These are phyloP conservation scores for Leishmania martiniquensis DNA, from an alignment of 208 protist species.

Conservation along the genomic window DNA sequence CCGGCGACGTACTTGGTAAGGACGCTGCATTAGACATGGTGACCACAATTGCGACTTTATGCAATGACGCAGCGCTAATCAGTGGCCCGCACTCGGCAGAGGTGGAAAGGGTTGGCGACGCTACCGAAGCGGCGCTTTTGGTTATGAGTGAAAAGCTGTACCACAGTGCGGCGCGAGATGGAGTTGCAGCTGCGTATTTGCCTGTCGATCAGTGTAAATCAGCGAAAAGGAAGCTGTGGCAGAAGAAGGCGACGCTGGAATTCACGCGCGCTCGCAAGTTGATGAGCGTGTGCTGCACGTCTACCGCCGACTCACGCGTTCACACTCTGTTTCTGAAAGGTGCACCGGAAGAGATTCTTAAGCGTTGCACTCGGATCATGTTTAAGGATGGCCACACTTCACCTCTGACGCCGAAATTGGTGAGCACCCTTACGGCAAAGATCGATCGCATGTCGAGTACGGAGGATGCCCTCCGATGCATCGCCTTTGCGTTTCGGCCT, in stretches of 20 bases:
- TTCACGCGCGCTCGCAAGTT: constrained; percentile 96
- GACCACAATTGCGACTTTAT: constrained; percentile 61
- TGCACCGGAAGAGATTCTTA: constrained; percentile 94
- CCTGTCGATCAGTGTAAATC: constrained; percentile 38
- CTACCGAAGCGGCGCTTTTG: constrained; percentile 92
- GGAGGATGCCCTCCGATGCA: constrained; percentile 73
- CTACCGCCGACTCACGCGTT: constrained; percentile 1
- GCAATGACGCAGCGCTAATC: constrained; percentile 81
- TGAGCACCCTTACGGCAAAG: constrained; percentile 35
- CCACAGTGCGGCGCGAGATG: constrained; percentile 5
- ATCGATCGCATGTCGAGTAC: constrained; percentile 60
- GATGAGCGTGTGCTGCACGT: constrained; percentile 92
- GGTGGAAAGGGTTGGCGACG: constrained; percentile 85
- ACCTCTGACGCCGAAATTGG: constrained; percentile 33
- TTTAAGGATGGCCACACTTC: constrained; percentile 51
- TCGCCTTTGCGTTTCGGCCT: constrained; percentile 81
- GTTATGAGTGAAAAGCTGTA: constrained; percentile 93
- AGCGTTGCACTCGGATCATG: constrained; percentile 76
- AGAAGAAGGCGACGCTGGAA: constrained; percentile 87
- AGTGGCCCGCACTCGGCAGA: constrained; percentile 13
- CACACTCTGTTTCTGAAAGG: constrained; percentile 94
- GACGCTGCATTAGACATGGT: constrained; percentile 69
- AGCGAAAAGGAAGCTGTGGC: constrained; percentile 40
- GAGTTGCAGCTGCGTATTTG: not conserved
- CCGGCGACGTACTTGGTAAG: constrained; percentile 19